A percentile compares a stretch with the other conserved stretches of the same genome.
Evolutionary conservation across 2,329 filamentous ascomycete genomes (phyloP).

Genomic region (Arachnopeziza araneosa): DNA sequence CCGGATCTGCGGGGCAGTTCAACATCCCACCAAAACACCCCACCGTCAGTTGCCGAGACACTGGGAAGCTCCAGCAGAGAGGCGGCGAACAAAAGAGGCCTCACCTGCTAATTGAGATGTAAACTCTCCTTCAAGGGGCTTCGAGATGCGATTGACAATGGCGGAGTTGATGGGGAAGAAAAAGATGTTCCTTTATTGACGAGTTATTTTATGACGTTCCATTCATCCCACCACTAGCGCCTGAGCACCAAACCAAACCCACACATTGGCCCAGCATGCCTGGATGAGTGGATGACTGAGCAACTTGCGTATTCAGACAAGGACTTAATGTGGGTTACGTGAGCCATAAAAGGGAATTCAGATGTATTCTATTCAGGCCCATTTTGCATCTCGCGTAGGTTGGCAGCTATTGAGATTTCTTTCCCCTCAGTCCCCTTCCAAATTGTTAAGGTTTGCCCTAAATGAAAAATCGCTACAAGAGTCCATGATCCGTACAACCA

Average conservation of each 20-base stretch:
- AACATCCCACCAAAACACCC: conserved; percentile 1
- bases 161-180: background rate
- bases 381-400: background rate
- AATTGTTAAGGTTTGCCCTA: too few relatives aligned
- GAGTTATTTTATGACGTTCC: conserved; percentile 18
- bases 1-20: conserved; percentile 4
- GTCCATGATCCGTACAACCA: background rate
- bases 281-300: conserved; percentile 17
- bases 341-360: background rate
- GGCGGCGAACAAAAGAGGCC: background rate
- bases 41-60: background rate
- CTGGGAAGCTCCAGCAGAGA: background rate
- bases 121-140: background rate
- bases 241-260: conserved; percentile 1
- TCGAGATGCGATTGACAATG: background rate
- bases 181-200: background rate
- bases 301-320: conserved; percentile 11
- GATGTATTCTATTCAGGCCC: background rate
- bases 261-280: background rate
- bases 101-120: background rate
- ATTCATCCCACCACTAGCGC: conserved; percentile 20
- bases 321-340: background rate
- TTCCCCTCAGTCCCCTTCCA: background rate
- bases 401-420: background rate
- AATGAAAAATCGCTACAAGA: background rate